Base-by-base conservation (phyloP, 2,329 filamentous ascomycete genomes). In the Graphiopsis chlorocephala region DNA sequence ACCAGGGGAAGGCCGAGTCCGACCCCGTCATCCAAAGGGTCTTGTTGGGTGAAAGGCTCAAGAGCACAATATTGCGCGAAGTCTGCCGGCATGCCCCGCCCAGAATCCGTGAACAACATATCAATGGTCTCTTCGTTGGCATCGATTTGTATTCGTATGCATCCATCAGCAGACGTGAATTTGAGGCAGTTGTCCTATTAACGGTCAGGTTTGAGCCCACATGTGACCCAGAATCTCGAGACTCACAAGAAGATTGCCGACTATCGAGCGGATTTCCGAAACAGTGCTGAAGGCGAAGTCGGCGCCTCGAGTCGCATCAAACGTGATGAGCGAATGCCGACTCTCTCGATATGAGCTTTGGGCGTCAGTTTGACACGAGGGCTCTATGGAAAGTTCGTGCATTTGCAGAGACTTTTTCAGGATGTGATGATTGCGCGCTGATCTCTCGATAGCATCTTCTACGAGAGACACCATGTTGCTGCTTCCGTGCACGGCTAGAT, bases 1-100 rank as follows among this genome's bases (percentile, higher is more conserved):
- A 90, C 87, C 10, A 90, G 83, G 42, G 85, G 87, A 29, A 90
- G 73, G 0, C 88, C 88, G 0, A 90, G 77, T 0, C 88, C 88
- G 0, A 85, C 84, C 0, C 88, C 87, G 0, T 83, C 81, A 0
- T 83, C 79, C 0, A 90, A 73, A 0, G 78, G 75, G 48, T 88
- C 81, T 69, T 90, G 88, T 65, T 90, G 88, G 0, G 80, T 75
- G 65, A 89, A 89, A 0, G 86, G 85, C 0, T 82, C 84, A 70
- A 86, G 90, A 0, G 89, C 74, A 14, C 82, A 80, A 14, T 84
- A 82, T 26, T 82, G 79, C 5, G 89, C 74, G 66, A 85, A 90
- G 12, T 88, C 84, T 11, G 83, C 78, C 0, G 82, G 82, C 25
- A 90, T 90, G 1, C 88, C 88, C 38, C 80, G 81, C 0, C 88